Base-by-base conservation (phyloP, 495 filamentous ascomycete genomes). In the Elaphomyces granulatus region DNA sequence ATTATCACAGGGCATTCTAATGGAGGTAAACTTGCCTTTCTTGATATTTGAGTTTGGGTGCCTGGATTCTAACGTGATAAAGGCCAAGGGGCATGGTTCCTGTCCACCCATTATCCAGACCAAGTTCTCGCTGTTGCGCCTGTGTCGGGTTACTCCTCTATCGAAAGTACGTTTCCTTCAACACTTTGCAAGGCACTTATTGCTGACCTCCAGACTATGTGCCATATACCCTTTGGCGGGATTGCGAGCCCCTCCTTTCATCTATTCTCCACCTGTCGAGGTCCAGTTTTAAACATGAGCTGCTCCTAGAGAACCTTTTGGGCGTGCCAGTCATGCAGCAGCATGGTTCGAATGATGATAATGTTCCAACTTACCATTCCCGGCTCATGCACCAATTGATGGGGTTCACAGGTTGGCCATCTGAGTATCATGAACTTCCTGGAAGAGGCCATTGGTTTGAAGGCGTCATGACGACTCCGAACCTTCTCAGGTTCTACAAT, bases 61-160 rank as follows among this genome's bases (percentile, higher is more conserved):
- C n/a, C n/a, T n/a, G n/a, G n/a, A n/a, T 20, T 20, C 45, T 48
- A 42, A 49, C 8, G 31, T 36, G 6, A 20, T 39, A 26, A 20
- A 62, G 63, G 68, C 4, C 74, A 77, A 55, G 73, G 74, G 2
- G 56, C 62, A 15, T 77, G 74, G 74, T 72, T 72, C 51, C 53
- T 60, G 9, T 50, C 74, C 32, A 74, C 74, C 2, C 74, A 77
- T 56, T 54, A 62, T 35, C 75, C 68, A 15, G 72, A 77, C 43
- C 73, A 67, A 21, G 53, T 77, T 40, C 52, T 77, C 37, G 73
- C 70, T 9, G 71, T 66, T 36, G 66, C 69, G 28, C 66, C 74
- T 32, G 47, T 76, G 14, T 76, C 73, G 1, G 74, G 67, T 8
- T 77, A 77, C 50, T 62, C 67, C 9, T 77, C 71, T 0, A 75